Evolutionary conservation across 129 eudicot genomes (phyloP).

Genomic region (Lactuca sativa): DNA sequence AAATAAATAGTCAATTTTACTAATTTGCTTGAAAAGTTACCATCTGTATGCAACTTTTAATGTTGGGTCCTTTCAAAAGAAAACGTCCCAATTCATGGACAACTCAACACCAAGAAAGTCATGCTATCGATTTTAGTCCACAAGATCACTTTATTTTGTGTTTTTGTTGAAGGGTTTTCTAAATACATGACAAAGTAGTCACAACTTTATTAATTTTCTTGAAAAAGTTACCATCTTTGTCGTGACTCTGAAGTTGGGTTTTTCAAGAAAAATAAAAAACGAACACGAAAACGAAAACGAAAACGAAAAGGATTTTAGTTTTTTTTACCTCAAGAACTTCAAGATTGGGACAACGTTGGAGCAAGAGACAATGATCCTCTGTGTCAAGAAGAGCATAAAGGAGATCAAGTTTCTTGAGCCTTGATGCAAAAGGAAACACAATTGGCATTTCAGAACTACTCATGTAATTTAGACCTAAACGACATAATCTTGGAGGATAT

Average conservation of each 20-base stretch:
- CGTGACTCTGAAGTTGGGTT: background rate
- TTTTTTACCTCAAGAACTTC: conserved; percentile 79
- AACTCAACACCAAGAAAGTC: too few relatives aligned
- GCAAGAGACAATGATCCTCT: conserved; percentile 59
- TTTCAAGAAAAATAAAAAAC: background rate
- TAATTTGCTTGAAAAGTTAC: background rate
- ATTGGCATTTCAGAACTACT: conserved; percentile 57
- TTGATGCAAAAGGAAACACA: conserved; percentile 60
- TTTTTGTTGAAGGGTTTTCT: background rate
- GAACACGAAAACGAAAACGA: background rate
- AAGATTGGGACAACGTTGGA: conserved; percentile 67
- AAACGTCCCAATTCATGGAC: background rate
- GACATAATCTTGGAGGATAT: conserved; percentile 58
- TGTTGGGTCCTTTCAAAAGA: background rate
- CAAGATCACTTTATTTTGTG: background rate
- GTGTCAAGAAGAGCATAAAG: conserved; percentile 62
- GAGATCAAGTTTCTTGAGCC: conserved; percentile 70
- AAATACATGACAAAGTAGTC: background rate
- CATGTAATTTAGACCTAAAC: conserved; percentile 61
- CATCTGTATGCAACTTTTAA: background rate
- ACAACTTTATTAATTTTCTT: background rate
- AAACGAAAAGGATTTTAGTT: too few relatives aligned
- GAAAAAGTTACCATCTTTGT: background rate
- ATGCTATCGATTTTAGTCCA: background rate
- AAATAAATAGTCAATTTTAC: background rate